A percentile compares a stretch with the other conserved stretches of the same genome.
phyloP scores from a whole-genome alignment of 1,284 basidiomycete genomes.

The Ceratobasidium papillatum region DNA sequence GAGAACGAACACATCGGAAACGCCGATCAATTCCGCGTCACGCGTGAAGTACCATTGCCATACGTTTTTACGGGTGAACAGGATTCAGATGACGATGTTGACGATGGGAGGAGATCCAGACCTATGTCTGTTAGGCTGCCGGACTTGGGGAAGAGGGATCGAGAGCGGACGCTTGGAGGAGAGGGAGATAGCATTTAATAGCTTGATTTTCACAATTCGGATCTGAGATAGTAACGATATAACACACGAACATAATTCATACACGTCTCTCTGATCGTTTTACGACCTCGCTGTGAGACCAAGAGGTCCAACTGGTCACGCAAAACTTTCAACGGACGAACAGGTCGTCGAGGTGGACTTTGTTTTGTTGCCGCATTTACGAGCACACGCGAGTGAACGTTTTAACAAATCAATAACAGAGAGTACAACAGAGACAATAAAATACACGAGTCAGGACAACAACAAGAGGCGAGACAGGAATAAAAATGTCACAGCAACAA shows the following conservation, averaged over 20 bases:
- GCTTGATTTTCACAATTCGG: too few species aligned
- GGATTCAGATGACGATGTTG: constrained; percentile 47
- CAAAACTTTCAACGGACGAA: too few species aligned
- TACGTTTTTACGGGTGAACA: constrained; percentile 64
- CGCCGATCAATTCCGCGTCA: constrained; percentile 83
- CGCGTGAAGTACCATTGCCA: constrained; percentile 78
- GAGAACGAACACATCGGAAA: constrained; percentile 90
- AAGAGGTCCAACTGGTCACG: too few species aligned
- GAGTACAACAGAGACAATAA: constrained; percentile 35
- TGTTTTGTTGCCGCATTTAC: not conserved
- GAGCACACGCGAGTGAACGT: not conserved
- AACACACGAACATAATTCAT: too few species aligned
- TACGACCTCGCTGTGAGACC: too few species aligned
- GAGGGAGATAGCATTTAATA: not conserved
- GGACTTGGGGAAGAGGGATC: not conserved
- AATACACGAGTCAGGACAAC: constrained; percentile 37
- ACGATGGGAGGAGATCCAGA: constrained; percentile 1
- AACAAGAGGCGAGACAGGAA: constrained; percentile 19
- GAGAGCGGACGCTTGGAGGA: not conserved
- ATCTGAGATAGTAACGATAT: too few species aligned
- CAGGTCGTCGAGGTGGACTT: not conserved
- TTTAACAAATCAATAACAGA: constrained; percentile 27
- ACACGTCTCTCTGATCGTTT: too few species aligned
- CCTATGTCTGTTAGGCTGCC: constrained; percentile 11
- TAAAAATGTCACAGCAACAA: constrained; percentile 27